These are phyloP conservation scores for Coffea humblotiana DNA, from an alignment of 305 asterid species.

Conservation along the genomic window DNA sequence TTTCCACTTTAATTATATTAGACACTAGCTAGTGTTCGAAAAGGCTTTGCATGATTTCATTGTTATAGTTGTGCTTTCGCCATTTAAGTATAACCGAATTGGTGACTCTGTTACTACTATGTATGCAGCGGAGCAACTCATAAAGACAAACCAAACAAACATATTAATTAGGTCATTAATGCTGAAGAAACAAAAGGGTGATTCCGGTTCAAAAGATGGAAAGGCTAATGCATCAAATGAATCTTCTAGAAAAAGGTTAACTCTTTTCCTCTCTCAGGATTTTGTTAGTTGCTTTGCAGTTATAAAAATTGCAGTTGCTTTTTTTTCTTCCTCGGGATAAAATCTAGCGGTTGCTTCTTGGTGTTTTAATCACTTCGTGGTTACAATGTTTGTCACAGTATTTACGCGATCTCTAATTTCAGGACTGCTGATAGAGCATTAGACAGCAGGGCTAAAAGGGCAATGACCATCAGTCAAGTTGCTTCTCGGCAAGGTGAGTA, in stretches of 20 bases:
- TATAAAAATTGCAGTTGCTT: neutral
- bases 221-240: conserved; percentile 43
- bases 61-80: neutral
- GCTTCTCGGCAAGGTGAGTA: conserved; percentile 57
- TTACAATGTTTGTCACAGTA: conserved; percentile 16
- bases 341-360: conserved; percentile 4
- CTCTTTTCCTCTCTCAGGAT: conserved; percentile 10
- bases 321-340: conserved; percentile 1
- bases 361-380: conserved; percentile 3
- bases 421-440: conserved; percentile 71
- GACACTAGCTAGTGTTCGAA: neutral
- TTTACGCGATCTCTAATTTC: conserved; percentile 25
- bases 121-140: conserved; percentile 62
- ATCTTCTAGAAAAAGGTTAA: conserved; percentile 68
- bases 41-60: neutral
- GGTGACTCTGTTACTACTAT: conserved; percentile 10
- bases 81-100: conserved; percentile 27
- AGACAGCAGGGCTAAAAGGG: conserved; percentile 69
- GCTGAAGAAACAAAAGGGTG: conserved; percentile 69
- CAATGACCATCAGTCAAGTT: conserved; percentile 46
- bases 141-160: conserved; percentile 78
- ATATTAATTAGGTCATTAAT: conserved; percentile 82
- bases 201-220: conserved; percentile 47
- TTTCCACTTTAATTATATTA: neutral
- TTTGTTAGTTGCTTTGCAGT: neutral